phyloP scores from a whole-genome alignment of 2,329 filamentous ascomycete species.

The Berkeleyomyces rouxiae region DNA sequence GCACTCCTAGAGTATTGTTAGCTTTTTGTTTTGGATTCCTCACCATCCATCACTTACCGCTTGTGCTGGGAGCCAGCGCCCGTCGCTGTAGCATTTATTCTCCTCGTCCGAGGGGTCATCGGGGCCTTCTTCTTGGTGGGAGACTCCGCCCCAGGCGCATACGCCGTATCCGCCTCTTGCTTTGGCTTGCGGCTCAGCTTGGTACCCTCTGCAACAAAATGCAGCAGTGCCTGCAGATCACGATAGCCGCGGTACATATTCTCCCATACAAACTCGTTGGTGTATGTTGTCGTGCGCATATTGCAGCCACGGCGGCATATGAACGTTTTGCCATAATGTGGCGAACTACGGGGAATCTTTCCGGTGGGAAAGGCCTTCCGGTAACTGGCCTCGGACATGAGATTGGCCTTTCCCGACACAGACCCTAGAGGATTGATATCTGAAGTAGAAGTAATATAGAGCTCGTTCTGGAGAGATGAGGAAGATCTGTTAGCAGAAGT shows the following conservation, averaged over 20 bases:
- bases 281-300: slow-evolving; percentile 75
- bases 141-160: background rate
- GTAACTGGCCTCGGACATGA: slow-evolving; percentile 60
- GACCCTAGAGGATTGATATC: slow-evolving; percentile 76
- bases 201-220: slow-evolving; percentile 54
- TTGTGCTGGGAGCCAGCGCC: slow-evolving; percentile 3
- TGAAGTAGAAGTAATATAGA: slow-evolving; percentile 78
- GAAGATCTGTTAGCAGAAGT: background rate
- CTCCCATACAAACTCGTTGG: slow-evolving; percentile 84
- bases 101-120: slow-evolving; percentile 6
- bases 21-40: background rate
- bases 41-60: background rate
- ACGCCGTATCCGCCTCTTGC: slow-evolving; percentile 13
- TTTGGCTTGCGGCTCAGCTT: slow-evolving; percentile 38
- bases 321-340: slow-evolving; percentile 71
- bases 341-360: slow-evolving; percentile 53
- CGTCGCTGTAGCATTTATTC: slow-evolving; percentile 5
- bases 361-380: slow-evolving; percentile 54
- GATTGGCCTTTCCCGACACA: slow-evolving; percentile 74
- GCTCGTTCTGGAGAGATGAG: slow-evolving; percentile 47
- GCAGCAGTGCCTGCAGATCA: slow-evolving; percentile 47
- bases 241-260: slow-evolving; percentile 54
- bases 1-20: slow-evolving; percentile 3
- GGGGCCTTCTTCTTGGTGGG: background rate
- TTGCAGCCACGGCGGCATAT: slow-evolving; percentile 82